These are phyloP conservation scores for Neobulgaria alba DNA, from an alignment of 2,329 filamentous ascomycete species.

Conservation along the genomic window DNA sequence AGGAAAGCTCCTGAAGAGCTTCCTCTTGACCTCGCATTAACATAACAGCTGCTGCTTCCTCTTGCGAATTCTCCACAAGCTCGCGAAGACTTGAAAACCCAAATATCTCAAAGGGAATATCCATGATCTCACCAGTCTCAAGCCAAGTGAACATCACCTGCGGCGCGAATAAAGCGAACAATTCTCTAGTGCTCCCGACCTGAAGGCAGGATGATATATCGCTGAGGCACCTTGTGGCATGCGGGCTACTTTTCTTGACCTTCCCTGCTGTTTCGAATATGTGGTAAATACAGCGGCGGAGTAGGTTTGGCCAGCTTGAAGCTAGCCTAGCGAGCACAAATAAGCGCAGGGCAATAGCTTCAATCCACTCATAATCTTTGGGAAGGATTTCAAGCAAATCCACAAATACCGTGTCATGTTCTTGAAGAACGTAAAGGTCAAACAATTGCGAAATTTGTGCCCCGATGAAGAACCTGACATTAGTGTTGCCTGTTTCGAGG, in stretches of 20 bases:
- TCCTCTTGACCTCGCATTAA: constrained; percentile 70
- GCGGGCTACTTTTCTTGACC: constrained; percentile 52
- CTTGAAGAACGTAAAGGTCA: constrained; percentile 67
- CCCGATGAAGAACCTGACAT: constrained; percentile 69
- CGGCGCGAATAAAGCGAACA: constrained; percentile 79
- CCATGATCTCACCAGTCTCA: constrained; percentile 53
- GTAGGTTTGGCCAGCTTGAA: constrained; percentile 74
- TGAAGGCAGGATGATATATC: constrained; percentile 57
- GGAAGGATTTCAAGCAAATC: constrained; percentile 79
- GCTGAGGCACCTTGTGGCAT: constrained; percentile 65
- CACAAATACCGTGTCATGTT: constrained; percentile 76
- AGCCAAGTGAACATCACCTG: constrained; percentile 92
- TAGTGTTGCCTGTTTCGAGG: constrained; percentile 55
- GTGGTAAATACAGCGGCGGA: constrained; percentile 82
- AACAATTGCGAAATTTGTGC: constrained; percentile 67
- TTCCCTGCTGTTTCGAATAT: constrained; percentile 85
- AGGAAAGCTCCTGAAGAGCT: constrained; percentile 52
- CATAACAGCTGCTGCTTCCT: constrained; percentile 72
- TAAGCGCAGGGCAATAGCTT: constrained; percentile 80
- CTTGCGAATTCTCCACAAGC: constrained; percentile 61
- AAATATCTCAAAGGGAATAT: constrained; percentile 80
- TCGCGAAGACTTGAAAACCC: constrained; percentile 62
- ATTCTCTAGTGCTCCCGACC: constrained; percentile 54
- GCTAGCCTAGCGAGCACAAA: constrained; percentile 69
- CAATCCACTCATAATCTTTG: constrained; percentile 57